phyloP scores from a whole-genome alignment of 768 basidiomycete species.

The button mushroom (Agaricus bisporus) region DNA sequence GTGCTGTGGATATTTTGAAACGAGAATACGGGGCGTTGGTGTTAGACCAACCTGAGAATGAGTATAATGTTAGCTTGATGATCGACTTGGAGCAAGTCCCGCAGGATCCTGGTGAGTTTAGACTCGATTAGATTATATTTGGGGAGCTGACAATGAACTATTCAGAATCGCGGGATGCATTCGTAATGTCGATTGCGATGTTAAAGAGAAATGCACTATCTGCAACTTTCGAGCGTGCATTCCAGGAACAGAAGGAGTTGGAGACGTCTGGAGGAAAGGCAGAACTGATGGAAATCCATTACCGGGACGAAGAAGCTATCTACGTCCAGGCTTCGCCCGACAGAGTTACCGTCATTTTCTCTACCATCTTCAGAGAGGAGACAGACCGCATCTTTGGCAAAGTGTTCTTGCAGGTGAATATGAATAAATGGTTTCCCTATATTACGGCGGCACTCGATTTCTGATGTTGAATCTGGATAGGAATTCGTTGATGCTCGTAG shows the following conservation, averaged over 20 bases:
- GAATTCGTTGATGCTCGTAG: conserved; percentile 99
- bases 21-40: conserved; percentile 81
- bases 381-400: conserved; percentile 96
- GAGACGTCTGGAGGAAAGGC: conserved; percentile 70
- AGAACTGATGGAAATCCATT: conserved; percentile 88
- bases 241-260: conserved; percentile 76
- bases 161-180: conserved; percentile 70
- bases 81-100: conserved; percentile 88
- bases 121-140: neutral
- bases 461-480: conserved; percentile 31
- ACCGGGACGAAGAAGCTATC: conserved; percentile 96
- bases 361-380: conserved; percentile 94
- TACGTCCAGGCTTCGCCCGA: conserved; percentile 91
- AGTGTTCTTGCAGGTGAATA: conserved; percentile 91
- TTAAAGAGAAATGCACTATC: conserved; percentile 92
- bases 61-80: conserved; percentile 83
- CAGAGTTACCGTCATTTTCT: conserved; percentile 97
- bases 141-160: neutral
- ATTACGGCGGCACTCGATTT: neutral
- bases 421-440: neutral
- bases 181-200: conserved; percentile 77
- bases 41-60: conserved; percentile 64
- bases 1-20: conserved; percentile 71
- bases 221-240: conserved; percentile 90
- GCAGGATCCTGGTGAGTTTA: conserved; percentile 59